A percentile compares a stretch with the other conserved stretches of the same genome.
Evolutionary conservation across 805 yeast species (phyloP).

Genomic region (Candida berthetii): DNA sequence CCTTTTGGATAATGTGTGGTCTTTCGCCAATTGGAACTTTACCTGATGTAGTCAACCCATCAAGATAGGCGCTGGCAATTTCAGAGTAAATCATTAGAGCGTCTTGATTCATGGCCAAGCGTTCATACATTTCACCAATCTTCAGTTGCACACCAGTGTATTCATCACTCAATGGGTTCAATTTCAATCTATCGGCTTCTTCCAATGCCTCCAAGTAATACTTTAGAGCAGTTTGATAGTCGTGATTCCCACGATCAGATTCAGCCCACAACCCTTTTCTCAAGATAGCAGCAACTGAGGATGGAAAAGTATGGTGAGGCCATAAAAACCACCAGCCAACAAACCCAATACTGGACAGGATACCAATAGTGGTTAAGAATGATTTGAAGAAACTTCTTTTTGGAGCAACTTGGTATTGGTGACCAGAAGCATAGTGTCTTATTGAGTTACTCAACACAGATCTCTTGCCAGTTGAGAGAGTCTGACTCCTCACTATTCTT

Average conservation of each 20-base stretch:
- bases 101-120: slow-evolving; percentile 51
- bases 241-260: slow-evolving; percentile 48
- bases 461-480: too few species aligned
- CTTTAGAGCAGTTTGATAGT: slow-evolving; percentile 62
- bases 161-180: slow-evolving; percentile 63
- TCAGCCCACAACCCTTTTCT: slow-evolving; percentile 84
- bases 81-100: slow-evolving; percentile 68
- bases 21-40: slow-evolving; percentile 27
- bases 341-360: slow-evolving; percentile 17
- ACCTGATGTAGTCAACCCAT: slow-evolving; percentile 39
- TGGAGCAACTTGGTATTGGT: not conserved
- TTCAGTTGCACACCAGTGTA: slow-evolving; percentile 90
- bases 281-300: slow-evolving; percentile 61
- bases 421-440: too few species aligned
- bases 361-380: slow-evolving; percentile 15
- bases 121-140: slow-evolving; percentile 81
- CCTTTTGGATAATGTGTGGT: slow-evolving; percentile 62
- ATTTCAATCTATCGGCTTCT: slow-evolving; percentile 46
- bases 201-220: slow-evolving; percentile 71
- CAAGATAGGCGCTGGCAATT: slow-evolving; percentile 51
- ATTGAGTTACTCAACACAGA: too few species aligned
- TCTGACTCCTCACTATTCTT: too few species aligned
- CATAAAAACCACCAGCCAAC: slow-evolving; percentile 39
- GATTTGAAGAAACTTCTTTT: slow-evolving; percentile 11
- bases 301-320: slow-evolving; percentile 67